These are phyloP conservation scores for Sindora glabra DNA, from an alignment of 306 rosid species.

Conservation along the genomic window DNA sequence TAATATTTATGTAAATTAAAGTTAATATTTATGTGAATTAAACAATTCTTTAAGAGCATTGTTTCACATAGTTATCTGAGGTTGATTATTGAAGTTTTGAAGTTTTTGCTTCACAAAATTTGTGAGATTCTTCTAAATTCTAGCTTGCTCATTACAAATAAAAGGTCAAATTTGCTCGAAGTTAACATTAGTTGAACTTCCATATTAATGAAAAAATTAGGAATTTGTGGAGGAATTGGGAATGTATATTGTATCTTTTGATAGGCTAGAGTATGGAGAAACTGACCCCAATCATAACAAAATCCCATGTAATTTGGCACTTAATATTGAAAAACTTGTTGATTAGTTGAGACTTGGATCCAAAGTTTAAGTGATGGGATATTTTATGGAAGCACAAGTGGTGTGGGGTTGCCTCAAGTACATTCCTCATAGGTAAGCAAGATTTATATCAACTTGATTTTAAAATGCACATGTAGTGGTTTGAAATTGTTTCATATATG, in stretches of 20 bases:
- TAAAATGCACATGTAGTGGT: neutral
- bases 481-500: no score
- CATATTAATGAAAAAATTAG: constrained; percentile 6
- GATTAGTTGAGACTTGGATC: constrained; percentile 34
- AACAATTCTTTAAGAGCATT: no score
- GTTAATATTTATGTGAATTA: no score
- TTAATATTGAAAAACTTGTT: constrained; percentile 41
- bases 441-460: neutral
- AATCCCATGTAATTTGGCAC: constrained; percentile 27
- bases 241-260: constrained; percentile 31
- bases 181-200: no score
- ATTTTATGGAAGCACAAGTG: constrained; percentile 36
- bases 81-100: no score
- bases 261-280: constrained; percentile 45
- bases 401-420: constrained; percentile 40
- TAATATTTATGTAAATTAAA: no score
- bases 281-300: constrained; percentile 35
- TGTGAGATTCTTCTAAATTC: no score
- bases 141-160: no score
- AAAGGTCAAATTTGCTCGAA: no score
- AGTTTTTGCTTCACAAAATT: no score
- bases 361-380: constrained; percentile 33
- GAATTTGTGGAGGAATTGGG: constrained; percentile 30
- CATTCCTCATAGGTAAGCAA: constrained; percentile 36
- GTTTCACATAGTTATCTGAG: no score